Evolutionary conservation across 1,284 basidiomycete species (phyloP).

Genomic region (Flammula alnicola): DNA sequence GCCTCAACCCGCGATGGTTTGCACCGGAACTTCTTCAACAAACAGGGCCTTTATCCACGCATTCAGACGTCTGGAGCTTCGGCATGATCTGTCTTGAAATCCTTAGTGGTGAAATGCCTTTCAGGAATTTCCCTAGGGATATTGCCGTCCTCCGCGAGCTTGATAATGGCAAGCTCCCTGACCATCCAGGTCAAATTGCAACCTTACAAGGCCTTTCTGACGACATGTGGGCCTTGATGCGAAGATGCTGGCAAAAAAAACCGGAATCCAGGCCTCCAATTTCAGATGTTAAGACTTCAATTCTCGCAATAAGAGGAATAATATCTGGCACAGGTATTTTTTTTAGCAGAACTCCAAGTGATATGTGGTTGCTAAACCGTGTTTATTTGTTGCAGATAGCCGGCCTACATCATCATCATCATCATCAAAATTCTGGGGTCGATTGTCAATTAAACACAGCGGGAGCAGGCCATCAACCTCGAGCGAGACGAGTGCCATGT

Average conservation of each 20-base stretch:
- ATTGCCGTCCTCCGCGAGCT: slow-evolving; percentile 36
- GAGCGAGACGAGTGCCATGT: background rate
- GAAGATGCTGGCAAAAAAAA: slow-evolving; percentile 42
- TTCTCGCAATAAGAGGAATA: slow-evolving; percentile 28
- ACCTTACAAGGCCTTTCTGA: slow-evolving; percentile 36
- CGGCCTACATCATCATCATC: background rate
- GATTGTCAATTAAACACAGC: slow-evolving; percentile 1
- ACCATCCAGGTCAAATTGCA: slow-evolving; percentile 32
- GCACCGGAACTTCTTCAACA: slow-evolving; percentile 43
- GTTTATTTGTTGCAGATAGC: too few relatives aligned
- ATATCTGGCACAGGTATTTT: slow-evolving; percentile 18
- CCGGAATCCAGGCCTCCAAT: slow-evolving; percentile 45
- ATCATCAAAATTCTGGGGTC: background rate
- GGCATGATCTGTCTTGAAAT: slow-evolving; percentile 49
- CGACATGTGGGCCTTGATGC: slow-evolving; percentile 44
- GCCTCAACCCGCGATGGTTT: slow-evolving; percentile 40
- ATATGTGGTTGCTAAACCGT: too few relatives aligned
- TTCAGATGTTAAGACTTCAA: slow-evolving; percentile 28
- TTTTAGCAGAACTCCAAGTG: too few relatives aligned
- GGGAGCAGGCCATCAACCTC: slow-evolving; percentile 9
- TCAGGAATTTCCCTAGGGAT: slow-evolving; percentile 32
- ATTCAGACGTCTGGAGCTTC: slow-evolving; percentile 50
- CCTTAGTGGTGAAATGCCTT: slow-evolving; percentile 44
- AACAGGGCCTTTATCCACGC: slow-evolving; percentile 34
- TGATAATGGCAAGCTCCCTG: slow-evolving; percentile 34